Evolutionary conservation across 2,329 filamentous ascomycete genomes (phyloP), one percentile per base, ranked within the genome.

Genomic region (Iodosphaeria phyllophila): DNA sequence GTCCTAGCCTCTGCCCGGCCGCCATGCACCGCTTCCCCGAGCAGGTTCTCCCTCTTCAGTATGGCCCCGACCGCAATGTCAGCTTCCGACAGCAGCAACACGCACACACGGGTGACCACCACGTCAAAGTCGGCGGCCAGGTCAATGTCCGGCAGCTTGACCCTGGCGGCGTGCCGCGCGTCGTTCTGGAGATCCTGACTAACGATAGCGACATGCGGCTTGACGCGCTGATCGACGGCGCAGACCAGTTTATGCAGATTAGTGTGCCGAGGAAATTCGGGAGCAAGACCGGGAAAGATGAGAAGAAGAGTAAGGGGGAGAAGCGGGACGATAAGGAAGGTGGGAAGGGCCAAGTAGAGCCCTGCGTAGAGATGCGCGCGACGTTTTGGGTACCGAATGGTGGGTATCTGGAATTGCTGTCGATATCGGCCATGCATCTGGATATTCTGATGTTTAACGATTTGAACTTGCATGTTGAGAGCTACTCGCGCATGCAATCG

Each of bases 361-460:
- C 59, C 2, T 67, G 63, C 34, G 43, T 66, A 12, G 51, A 55
- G 30, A 44, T 67, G 28, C 50, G 49, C 8, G 43, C 48, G 10
- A 65, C 57, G 3, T 37, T 62, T 20, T 59, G 50, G 46, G 48
- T 58, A 0, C 62, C 62, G 5, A 38, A 43, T 4, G 35, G 43
- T 10, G 45, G 48, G 3, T 35, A 43, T 6, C 40, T 68, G 8
- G 35, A 48, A 9, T 28, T 20, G 3, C 36, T 67, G 6, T 24
- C 28, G 6, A 32, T 64, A 10, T 34, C 41, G 11, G 39, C 46
- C 4, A 32, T 34, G 8, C 36, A 43, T 16, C 41, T 56, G 28
- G 51, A 52, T 26, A 39, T 53, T 31, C 39, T 52, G 25, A 43
- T 51, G n/a, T 42, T 53, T 17, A 43, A 51, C 37, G 46, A 52